phyloP scores from a whole-genome alignment of 2,329 filamentous ascomycete species.

The Aspergillus flavus region DNA sequence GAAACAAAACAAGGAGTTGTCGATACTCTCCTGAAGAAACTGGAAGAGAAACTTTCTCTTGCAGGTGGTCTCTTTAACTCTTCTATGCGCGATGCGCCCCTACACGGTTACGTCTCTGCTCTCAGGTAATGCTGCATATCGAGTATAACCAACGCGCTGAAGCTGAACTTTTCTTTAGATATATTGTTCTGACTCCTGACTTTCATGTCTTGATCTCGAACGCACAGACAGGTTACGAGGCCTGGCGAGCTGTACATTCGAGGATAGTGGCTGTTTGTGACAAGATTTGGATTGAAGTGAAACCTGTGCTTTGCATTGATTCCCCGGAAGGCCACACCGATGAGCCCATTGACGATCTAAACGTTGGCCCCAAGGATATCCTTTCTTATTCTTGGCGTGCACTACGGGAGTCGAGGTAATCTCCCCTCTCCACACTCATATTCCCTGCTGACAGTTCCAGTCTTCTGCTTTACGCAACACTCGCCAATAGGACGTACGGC shows the following conservation, averaged over 20 bases:
- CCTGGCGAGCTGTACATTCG: conserved; percentile 37
- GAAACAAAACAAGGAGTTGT: conserved; percentile 54
- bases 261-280: conserved; percentile 64
- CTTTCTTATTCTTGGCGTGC: conserved; percentile 94
- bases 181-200: conserved; percentile 51
- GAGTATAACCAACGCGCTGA: not conserved
- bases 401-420: conserved; percentile 87
- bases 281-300: conserved; percentile 76
- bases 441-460: conserved; percentile 49
- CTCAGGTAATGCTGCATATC: conserved; percentile 52
- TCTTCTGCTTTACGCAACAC: conserved; percentile 68
- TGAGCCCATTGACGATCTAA: conserved; percentile 66
- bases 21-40: conserved; percentile 57
- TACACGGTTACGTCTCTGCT: conserved; percentile 72
- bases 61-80: conserved; percentile 66
- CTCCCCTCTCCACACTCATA: conserved; percentile 5
- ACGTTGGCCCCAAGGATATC: conserved; percentile 78
- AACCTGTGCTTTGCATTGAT: conserved; percentile 82
- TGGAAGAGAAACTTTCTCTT: conserved; percentile 67
- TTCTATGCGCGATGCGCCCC: conserved; percentile 67
- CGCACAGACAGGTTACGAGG: conserved; percentile 13
- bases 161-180: conserved; percentile 33
- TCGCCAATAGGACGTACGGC: conserved; percentile 57
- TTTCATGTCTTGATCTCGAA: conserved; percentile 40
- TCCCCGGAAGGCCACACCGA: conserved; percentile 82